Evolutionary conservation across 345 rosid genomes (phyloP), one percentile per base, ranked within the genome.

Genomic region (Schrenkiella parvula): DNA sequence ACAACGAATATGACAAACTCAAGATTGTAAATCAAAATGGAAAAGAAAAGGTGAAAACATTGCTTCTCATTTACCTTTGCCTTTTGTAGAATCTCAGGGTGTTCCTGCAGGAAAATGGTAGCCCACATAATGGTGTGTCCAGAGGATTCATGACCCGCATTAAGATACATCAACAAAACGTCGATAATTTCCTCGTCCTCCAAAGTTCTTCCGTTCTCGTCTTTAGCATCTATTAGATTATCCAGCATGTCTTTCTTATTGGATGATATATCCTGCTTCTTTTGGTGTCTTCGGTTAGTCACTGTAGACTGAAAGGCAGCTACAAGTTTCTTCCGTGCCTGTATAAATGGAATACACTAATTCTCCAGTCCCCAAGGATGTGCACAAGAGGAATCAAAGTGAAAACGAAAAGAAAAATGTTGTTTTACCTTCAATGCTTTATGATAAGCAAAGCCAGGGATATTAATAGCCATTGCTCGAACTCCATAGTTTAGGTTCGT

Each of bases 81-180:
- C 69, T 84, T 87, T 31, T 76, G 65, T 4, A 87, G 80, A 66
- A 82, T 62, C 61, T 90, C 79, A 2, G 91, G 90, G 63, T 93
- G 86, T 37, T 86, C 77, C 48, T 93, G 95, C 10, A 93, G 85
- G 55, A 84, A 83, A 76, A 93, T 54, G 29, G 92, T 79, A 2
- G 96, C 85, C 97, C 97, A 88, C 90, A 90, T 93, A 2, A 78
- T 86, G 71, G 85, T 83, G 64, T 93, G 97, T 17, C 86, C 97
- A 1, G 97, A 90, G 50, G 98, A 93, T 80, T 93, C 97, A 56
- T 93, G 96, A 57, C 96, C 96, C 0, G 96, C 98, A 79, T 90
- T 88, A 61, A 93, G 81, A 78, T 93, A 93, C 96, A 89, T 90
- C 32, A 93, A 15, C 52, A 88, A 64, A 29, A 93, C 47, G 52